These are phyloP conservation scores for Mycena pura DNA, from an alignment of 768 basidiomycete genomes.

Conservation along the genomic window DNA sequence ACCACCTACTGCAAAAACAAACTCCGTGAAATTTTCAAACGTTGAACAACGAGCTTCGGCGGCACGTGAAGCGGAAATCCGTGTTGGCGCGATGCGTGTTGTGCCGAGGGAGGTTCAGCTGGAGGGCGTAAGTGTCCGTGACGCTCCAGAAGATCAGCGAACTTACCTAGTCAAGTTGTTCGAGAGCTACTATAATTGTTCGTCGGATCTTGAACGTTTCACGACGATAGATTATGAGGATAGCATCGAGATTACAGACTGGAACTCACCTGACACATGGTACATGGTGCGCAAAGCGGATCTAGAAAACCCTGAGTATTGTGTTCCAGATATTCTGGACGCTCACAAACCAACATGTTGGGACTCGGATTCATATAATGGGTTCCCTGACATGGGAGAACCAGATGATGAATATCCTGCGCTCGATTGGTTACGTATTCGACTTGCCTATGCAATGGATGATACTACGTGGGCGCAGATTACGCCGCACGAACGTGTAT, in stretches of 20 bases:
- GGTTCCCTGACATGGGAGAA: neutral
- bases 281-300: neutral
- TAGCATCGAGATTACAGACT: slow-evolving; percentile 9
- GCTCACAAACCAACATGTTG: neutral
- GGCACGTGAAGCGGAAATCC: neutral
- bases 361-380: neutral
- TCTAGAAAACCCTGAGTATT: neutral
- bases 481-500: neutral
- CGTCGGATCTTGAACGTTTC: neutral
- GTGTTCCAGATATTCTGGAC: neutral
- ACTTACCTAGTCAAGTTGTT: neutral
- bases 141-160: too few relatives aligned
- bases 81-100: neutral
- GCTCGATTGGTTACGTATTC: neutral
- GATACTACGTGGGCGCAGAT: neutral
- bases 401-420: neutral
- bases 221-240: slow-evolving; percentile 9
- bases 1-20: slow-evolving; percentile 11
- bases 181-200: neutral
- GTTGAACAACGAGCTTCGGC: neutral
- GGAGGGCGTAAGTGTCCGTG: too few relatives aligned
- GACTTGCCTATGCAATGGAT: neutral
- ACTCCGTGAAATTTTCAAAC: neutral
- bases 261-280: neutral
- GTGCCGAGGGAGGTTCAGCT: neutral